Conservation (phyloP, 176 grass and related monocot genomes). For the Puccinellia tenuiflora region DNA sequence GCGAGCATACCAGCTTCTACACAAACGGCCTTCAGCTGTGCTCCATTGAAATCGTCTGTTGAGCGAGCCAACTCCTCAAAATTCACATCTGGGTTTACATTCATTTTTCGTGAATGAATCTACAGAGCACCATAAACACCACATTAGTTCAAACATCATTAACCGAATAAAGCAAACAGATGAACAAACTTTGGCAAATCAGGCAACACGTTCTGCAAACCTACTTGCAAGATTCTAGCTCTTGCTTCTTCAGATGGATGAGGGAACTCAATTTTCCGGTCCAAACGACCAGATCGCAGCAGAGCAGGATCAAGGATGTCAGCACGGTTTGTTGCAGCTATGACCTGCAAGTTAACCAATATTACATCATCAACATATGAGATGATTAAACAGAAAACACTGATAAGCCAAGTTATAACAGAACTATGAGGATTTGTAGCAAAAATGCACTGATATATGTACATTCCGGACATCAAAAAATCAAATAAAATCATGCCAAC, state of each 20-base stretch:
- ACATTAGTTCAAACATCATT: conserved; percentile 1
- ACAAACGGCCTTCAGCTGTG: conserved; percentile 89
- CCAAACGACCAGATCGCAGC: conserved; percentile 87
- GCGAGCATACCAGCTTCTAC: conserved; percentile 96
- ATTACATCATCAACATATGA: not conserved
- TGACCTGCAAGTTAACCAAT: conserved; percentile 51
- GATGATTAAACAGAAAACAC: not conserved
- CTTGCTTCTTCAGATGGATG: conserved; percentile 85
- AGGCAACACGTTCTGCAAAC: conserved; percentile 1
- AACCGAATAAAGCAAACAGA: not conserved
- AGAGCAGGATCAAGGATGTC: conserved; percentile 95
- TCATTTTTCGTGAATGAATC: conserved; percentile 97
- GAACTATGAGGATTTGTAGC: not conserved
- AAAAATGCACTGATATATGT: not conserved
- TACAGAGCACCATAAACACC: conserved; percentile 20
- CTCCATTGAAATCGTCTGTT: conserved; percentile 88
- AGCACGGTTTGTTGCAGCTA: conserved; percentile 85
- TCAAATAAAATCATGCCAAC: not conserved
- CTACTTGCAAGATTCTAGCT: conserved; percentile 90
- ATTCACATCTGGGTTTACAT: conserved; percentile 88
- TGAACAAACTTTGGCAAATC: not conserved
- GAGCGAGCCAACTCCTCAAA: conserved; percentile 93
- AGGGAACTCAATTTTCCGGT: conserved; percentile 92
- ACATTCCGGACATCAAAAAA: not conserved
- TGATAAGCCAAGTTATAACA: not conserved